Conservation (phyloP, 1,284 basidiomycete genomes). For the Waitea zeae region DNA sequence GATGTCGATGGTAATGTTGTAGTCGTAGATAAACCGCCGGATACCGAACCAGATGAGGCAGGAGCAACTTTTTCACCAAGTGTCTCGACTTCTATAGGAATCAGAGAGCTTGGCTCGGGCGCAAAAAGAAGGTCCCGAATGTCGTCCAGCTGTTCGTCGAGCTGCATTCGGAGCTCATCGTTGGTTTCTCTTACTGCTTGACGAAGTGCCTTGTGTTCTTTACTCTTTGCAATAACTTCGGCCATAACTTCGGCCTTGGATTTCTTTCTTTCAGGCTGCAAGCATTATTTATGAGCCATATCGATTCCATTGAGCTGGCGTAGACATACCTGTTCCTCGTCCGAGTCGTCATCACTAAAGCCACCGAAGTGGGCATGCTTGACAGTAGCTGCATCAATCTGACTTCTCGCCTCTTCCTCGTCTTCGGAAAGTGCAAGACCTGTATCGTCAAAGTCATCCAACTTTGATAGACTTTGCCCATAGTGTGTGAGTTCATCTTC, state of each 20-base stretch:
- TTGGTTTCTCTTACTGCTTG: conserved; percentile 81
- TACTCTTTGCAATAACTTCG: conserved; percentile 96
- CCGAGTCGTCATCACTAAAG: conserved; percentile 54
- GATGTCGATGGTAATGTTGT: conserved; percentile 11
- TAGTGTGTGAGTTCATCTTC: conserved; percentile 83
- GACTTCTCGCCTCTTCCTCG: conserved; percentile 49
- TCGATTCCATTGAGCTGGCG: background rate
- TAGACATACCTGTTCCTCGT: conserved; percentile 23
- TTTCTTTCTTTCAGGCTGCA: conserved; percentile 68
- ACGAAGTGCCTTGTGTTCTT: conserved; percentile 81
- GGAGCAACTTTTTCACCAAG: too few species aligned
- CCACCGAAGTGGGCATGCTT: conserved; percentile 71
- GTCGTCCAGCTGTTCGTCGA: conserved; percentile 80
- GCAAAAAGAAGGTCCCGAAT: conserved; percentile 64
- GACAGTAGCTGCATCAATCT: conserved; percentile 52
- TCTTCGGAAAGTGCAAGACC: conserved; percentile 60
- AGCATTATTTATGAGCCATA: conserved; percentile 3
- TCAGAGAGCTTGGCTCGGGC: conserved; percentile 20
- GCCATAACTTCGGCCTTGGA: conserved; percentile 95
- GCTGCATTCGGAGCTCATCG: conserved; percentile 73
- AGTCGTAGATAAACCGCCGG: too few species aligned
- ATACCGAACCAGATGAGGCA: too few species aligned
- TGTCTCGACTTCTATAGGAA: too few species aligned
- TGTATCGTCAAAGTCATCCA: conserved; percentile 78
- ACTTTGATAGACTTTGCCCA: conserved; percentile 68